Base-by-base conservation (phyloP, 1,284 basidiomycete species). In the Boletus smithii region DNA sequence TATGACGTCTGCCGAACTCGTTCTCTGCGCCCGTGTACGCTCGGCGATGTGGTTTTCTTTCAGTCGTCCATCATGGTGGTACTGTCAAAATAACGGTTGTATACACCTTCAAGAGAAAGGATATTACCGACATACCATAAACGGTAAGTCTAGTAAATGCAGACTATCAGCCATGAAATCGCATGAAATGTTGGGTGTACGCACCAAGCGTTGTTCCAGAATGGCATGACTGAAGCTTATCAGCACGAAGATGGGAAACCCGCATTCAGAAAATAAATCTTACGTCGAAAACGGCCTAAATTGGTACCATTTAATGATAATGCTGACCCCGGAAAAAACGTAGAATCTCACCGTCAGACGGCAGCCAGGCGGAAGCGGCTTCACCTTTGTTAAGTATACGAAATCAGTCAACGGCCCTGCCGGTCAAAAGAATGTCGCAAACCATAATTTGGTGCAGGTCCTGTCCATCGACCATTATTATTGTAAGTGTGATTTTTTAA, bases 241-340 rank as follows among this genome's bases (percentile, higher is more conserved):
- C 10, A 51, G 31, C 41, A 34, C 27, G 17, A 36, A 43, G 26
- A 23, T 26, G 5, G 8, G 3, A 42, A 37, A 29, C 26, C 6
- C 5, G 1, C 5, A 29, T 27, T 13, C 29, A 24, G 9, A 18
- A 8, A 32, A 29, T 10, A 33, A 10, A 13, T 23, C 79, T 61
- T 62, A 87, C 85, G 57, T 88, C 86, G 54, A 86, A 88, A 17
- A 88, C 49, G 11, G 75, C 81, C 85, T 88, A n/a, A 2, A 32
- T 31, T 10, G 1, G 1, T 16, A 9, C 13, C n/a, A 22, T 40
- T 49, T 9, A 48, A 23, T 29, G n/a, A 40, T 10, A 23, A 34
- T 17, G 11, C 7, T 17, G 13, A 27, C 10, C 6, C 10, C 11
- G 8, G 17, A 41, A 22, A 45, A 30, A 6, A 39, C 22, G 22